Evolutionary conservation across 2,329 filamentous ascomycete species (phyloP).

Genomic region (Lecanicillium sp.): DNA sequence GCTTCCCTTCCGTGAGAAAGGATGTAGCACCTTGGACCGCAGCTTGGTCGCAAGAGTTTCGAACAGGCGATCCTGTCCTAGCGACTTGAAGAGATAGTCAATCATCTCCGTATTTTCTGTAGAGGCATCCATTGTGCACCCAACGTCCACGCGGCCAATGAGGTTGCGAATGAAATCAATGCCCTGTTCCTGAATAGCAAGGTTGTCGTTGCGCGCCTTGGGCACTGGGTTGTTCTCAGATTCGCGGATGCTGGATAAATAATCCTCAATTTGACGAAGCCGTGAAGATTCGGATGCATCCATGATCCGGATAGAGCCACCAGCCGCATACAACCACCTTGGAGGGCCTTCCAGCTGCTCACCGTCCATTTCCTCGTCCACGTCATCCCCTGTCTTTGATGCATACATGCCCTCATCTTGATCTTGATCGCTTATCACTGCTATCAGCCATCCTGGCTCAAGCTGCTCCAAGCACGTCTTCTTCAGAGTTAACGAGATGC

Average conservation of each 20-base stretch:
- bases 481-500: conserved; percentile 65
- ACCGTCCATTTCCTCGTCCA: conserved; percentile 55
- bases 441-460: conserved; percentile 72
- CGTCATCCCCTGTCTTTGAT: conserved; percentile 34
- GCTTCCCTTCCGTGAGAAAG: conserved; percentile 40
- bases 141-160: conserved; percentile 54
- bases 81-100: conserved; percentile 69
- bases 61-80: conserved; percentile 74
- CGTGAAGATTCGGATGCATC: conserved; percentile 33
- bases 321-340: conserved; percentile 29
- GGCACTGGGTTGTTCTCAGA: conserved; percentile 62
- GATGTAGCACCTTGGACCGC: conserved; percentile 51
- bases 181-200: conserved; percentile 84
- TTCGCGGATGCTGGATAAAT: conserved; percentile 50
- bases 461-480: conserved; percentile 72
- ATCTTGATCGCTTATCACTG: conserved; percentile 62
- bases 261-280: conserved; percentile 44
- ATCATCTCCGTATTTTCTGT: conserved; percentile 65
- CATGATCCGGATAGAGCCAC: conserved; percentile 27
- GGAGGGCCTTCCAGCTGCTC: conserved; percentile 40
- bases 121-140: conserved; percentile 44
- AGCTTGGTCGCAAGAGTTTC: conserved; percentile 76
- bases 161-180: conserved; percentile 87
- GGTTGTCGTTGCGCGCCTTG: conserved; percentile 68
- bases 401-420: conserved; percentile 46